Evolutionary conservation across 805 yeast species (phyloP).

Genomic region (Lipomyces starkeyi): DNA sequence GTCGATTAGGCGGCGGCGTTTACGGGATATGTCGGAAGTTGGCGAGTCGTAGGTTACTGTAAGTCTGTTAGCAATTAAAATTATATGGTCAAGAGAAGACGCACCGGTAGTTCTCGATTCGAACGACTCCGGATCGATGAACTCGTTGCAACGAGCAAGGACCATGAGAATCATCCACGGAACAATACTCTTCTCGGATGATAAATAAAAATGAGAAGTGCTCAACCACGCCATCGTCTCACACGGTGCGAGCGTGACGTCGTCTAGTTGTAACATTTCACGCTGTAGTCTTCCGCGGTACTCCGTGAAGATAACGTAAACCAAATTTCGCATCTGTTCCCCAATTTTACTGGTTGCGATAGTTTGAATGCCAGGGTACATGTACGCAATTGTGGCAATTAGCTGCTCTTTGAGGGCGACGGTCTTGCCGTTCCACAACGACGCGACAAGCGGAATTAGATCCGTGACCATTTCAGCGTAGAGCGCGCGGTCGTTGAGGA

Average conservation of each 20-base stretch:
- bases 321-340: conserved; percentile 12
- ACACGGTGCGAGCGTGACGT: conserved; percentile 12
- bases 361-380: conserved; percentile 19
- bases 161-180: conserved; percentile 28
- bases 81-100: neutral
- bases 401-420: conserved; percentile 23
- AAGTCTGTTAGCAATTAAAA: neutral
- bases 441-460: conserved; percentile 13
- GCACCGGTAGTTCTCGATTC: neutral
- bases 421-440: conserved; percentile 22
- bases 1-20: conserved; percentile 17
- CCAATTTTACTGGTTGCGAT: conserved; percentile 3
- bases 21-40: neutral
- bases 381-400: conserved; percentile 13
- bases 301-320: conserved; percentile 18
- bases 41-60: neutral
- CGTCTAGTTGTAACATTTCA: conserved; percentile 25
- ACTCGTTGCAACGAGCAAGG: conserved; percentile 16
- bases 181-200: conserved; percentile 14
- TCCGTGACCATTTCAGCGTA: conserved; percentile 7
- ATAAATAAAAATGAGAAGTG: conserved; percentile 15
- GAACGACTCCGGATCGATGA: conserved; percentile 8
- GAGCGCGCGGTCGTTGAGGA: conserved; percentile 7
- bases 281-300: conserved; percentile 17
- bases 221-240: conserved; percentile 12